These are phyloP conservation scores for Phialocephala sp. DNA, from an alignment of 2,329 filamentous ascomycete species.

Conservation along the genomic window DNA sequence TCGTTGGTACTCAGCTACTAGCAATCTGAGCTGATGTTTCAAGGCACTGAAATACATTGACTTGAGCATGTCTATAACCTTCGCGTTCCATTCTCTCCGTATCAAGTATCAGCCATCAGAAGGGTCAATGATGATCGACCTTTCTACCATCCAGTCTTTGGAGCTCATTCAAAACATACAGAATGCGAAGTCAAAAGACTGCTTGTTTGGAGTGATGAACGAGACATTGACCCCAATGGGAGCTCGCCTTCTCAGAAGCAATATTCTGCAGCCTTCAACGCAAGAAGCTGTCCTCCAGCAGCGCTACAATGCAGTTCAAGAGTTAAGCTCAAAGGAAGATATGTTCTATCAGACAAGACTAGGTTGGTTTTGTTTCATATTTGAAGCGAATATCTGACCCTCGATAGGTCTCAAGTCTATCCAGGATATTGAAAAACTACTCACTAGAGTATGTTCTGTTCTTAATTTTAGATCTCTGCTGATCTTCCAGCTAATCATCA, in stretches of 20 bases:
- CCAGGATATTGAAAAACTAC: slow-evolving; percentile 77
- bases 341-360: slow-evolving; percentile 80
- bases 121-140: slow-evolving; percentile 94
- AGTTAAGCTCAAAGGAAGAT: slow-evolving; percentile 80
- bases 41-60: slow-evolving; percentile 85
- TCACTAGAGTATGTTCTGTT: slow-evolving; percentile 68
- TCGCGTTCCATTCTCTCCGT: slow-evolving; percentile 79
- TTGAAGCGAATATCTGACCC: slow-evolving; percentile 3
- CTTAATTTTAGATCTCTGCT: background rate
- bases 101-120: slow-evolving; percentile 88
- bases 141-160: slow-evolving; percentile 83
- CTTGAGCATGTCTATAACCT: slow-evolving; percentile 68
- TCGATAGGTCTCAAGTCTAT: slow-evolving; percentile 71
- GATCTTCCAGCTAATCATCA: slow-evolving; percentile 70
- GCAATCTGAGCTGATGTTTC: slow-evolving; percentile 16
- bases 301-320: slow-evolving; percentile 83
- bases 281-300: slow-evolving; percentile 67
- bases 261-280: slow-evolving; percentile 87
- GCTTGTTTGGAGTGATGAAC: slow-evolving; percentile 84
- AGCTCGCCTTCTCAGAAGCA: slow-evolving; percentile 78
- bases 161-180: slow-evolving; percentile 90
- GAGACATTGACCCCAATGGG: slow-evolving; percentile 90
- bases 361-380: slow-evolving; percentile 50
- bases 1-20: background rate
- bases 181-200: slow-evolving; percentile 77